phyloP scores from a whole-genome alignment of 1,284 basidiomycete genomes.

The Ustilago curta region DNA sequence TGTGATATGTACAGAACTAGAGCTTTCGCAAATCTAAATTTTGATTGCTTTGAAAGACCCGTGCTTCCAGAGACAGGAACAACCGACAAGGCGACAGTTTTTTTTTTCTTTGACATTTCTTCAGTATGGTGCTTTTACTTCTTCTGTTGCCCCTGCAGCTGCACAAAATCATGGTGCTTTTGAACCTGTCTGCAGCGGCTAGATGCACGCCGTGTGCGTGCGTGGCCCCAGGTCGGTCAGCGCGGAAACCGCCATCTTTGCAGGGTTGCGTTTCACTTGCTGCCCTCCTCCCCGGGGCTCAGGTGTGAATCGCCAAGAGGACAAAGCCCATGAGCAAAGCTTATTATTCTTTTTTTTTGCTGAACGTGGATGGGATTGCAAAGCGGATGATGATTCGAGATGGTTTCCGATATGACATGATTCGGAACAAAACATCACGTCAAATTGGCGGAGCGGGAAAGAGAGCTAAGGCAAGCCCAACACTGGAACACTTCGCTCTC shows the following conservation, averaged over 20 bases:
- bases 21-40: too few relatives aligned
- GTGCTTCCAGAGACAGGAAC: too few relatives aligned
- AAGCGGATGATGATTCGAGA: neutral
- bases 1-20: too few relatives aligned
- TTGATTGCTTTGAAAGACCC: neutral
- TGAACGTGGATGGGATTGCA: neutral
- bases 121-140: too few relatives aligned
- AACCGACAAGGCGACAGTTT: too few relatives aligned
- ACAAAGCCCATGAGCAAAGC: neutral
- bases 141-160: too few relatives aligned
- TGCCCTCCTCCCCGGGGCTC: too few relatives aligned
- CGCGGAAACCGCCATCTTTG: neutral
- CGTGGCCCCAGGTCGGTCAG: neutral
- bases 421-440: neutral
- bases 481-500: slow-evolving; percentile 4
- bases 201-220: slow-evolving; percentile 7
- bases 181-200: too few relatives aligned
- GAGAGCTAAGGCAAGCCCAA: slow-evolving; percentile 2
- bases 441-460: neutral
- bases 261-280: slow-evolving; percentile 7
- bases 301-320: neutral
- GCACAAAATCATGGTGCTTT: too few relatives aligned
- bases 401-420: neutral
- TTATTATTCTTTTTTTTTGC: neutral
- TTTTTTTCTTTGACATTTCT: too few relatives aligned